phyloP scores from a whole-genome alignment of 768 basidiomycete genomes.

The Mycena pura region DNA sequence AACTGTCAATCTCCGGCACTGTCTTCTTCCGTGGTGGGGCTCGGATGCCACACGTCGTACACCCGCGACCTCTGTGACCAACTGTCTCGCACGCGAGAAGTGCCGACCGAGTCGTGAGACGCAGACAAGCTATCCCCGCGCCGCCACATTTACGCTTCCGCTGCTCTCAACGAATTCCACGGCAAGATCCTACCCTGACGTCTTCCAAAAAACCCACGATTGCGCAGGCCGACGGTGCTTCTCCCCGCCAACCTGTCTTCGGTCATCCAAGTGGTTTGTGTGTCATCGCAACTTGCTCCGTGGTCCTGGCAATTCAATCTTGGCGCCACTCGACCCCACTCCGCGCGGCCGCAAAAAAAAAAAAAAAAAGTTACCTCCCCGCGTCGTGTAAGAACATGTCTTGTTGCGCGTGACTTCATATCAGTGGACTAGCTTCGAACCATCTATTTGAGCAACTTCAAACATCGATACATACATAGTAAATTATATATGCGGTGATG shows the following conservation, averaged over 20 bases:
- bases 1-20: too few relatives aligned
- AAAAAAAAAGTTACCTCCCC: slow-evolving; percentile 3
- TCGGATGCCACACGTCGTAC: too few relatives aligned
- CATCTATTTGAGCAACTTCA: slow-evolving; percentile 14
- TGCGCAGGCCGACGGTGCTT: slow-evolving; percentile 11
- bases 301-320: slow-evolving; percentile 2
- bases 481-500: slow-evolving; percentile 25
- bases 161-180: slow-evolving; percentile 14
- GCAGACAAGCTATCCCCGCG: slow-evolving; percentile 14
- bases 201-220: slow-evolving; percentile 28
- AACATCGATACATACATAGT: slow-evolving; percentile 22
- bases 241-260: slow-evolving; percentile 7
- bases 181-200: not conserved
- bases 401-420: not conserved
- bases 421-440: not conserved
- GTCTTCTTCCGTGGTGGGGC: too few relatives aligned
- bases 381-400: not conserved
- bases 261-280: slow-evolving; percentile 11
- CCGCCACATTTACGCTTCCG: slow-evolving; percentile 14
- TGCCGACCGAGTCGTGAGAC: slow-evolving; percentile 5
- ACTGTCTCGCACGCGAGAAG: slow-evolving; percentile 22
- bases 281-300: slow-evolving; percentile 10
- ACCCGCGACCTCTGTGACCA: slow-evolving; percentile 3
- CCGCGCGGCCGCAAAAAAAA: not conserved
- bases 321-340: slow-evolving; percentile 2